phyloP scores from a whole-genome alignment of 176 grass and related monocot species.

The Tillandsia leiboldiana region DNA sequence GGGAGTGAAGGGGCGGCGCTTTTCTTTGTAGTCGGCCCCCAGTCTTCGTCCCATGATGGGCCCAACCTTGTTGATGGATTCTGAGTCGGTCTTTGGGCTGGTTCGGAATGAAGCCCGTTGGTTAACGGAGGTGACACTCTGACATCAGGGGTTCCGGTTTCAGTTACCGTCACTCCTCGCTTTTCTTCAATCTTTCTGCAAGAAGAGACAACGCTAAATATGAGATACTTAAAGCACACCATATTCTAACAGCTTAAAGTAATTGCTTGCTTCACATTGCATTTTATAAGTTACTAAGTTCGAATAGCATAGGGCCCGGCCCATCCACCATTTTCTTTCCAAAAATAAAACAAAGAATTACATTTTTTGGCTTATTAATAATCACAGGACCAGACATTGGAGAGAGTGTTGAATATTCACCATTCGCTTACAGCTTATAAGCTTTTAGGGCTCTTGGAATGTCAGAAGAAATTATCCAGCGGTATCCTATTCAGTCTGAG shows the following conservation, averaged over 20 bases:
- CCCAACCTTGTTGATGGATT: conserved; percentile 35
- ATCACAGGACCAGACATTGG: neutral
- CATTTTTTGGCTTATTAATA: no score
- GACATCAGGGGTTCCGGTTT: conserved; percentile 44
- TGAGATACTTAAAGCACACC: neutral
- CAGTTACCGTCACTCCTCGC: conserved; percentile 67
- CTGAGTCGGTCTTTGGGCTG: conserved; percentile 31
- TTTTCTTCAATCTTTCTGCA: conserved; percentile 99
- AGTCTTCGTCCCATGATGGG: conserved; percentile 87
- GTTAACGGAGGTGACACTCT: conserved; percentile 40
- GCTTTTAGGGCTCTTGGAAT: no score
- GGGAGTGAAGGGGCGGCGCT: conserved; percentile 24
- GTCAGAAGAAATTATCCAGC: no score
- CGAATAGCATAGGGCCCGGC: no score
- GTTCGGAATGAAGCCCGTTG: conserved; percentile 57
- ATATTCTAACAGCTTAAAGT: no score
- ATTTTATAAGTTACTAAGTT: no score
- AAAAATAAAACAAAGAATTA: no score
- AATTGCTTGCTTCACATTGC: no score
- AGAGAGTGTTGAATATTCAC: no score
- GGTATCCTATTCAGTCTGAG: no score
- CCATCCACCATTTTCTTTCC: no score
- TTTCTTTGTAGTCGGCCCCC: conserved; percentile 64
- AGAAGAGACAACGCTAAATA: neutral
- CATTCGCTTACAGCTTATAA: no score